Percentiles rank a stretch among this genome's conserved stretches.
These are phyloP conservation scores for Xylaria sp. DNA, from an alignment of 2,329 filamentous ascomycete genomes.

Conservation along the genomic window DNA sequence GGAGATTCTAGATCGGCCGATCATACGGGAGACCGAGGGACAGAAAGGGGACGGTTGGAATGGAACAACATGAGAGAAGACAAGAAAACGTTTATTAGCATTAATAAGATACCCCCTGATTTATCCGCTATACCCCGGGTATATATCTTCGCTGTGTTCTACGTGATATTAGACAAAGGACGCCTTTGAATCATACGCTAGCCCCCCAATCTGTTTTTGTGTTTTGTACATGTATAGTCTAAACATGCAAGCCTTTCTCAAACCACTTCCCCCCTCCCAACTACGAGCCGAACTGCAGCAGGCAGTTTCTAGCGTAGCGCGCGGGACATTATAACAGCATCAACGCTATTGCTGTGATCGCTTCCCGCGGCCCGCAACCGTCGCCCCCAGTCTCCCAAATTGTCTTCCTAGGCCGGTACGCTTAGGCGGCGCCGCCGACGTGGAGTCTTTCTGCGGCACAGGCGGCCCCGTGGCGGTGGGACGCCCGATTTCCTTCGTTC, in stretches of 20 bases:
- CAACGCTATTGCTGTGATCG: slow-evolving; percentile 55
- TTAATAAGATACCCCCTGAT: slow-evolving; percentile 36
- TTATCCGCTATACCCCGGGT: slow-evolving; percentile 33
- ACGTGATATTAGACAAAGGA: slow-evolving; percentile 30
- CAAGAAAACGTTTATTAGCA: slow-evolving; percentile 22
- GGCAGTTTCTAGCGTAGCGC: background rate
- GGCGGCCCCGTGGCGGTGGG: slow-evolving; percentile 51
- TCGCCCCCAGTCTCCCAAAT: slow-evolving; percentile 77
- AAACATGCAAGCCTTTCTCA: slow-evolving; percentile 15
- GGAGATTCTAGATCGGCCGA: slow-evolving; percentile 34
- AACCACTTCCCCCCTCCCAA: background rate
- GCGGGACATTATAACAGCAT: slow-evolving; percentile 13
- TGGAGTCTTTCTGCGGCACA: slow-evolving; percentile 62
- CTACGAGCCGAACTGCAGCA: background rate
- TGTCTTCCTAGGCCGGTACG: slow-evolving; percentile 73
- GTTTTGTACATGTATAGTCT: slow-evolving; percentile 20
- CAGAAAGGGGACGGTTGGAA: background rate
- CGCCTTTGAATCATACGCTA: slow-evolving; percentile 9
- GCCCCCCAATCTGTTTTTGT: background rate
- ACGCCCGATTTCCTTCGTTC: slow-evolving; percentile 54
- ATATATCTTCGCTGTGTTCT: slow-evolving; percentile 30
- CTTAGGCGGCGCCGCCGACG: slow-evolving; percentile 63
- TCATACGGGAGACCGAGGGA: slow-evolving; percentile 11
- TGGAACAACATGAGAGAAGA: background rate
- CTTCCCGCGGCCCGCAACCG: slow-evolving; percentile 72